Percentiles rank a stretch among this genome's conserved stretches.
phyloP scores from a whole-genome alignment of 345 rosid species.

The Litchi chinensis region DNA sequence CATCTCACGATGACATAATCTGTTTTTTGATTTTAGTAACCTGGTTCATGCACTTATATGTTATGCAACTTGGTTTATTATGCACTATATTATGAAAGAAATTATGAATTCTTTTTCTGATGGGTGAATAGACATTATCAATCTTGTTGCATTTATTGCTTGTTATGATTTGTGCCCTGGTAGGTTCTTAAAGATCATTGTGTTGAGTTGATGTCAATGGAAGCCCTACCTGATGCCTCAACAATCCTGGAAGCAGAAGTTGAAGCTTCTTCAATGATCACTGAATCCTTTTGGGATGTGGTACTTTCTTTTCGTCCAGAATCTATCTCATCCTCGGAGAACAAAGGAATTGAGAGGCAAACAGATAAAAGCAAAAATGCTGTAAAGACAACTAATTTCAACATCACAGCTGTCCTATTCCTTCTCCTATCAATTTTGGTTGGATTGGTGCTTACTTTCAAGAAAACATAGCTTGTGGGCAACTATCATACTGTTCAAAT shows the following conservation, averaged over 20 bases:
- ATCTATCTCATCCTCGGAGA: slow-evolving; percentile 29
- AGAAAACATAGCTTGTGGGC: slow-evolving; percentile 21
- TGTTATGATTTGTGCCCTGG: neutral
- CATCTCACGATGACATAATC: neutral
- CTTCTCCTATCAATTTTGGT: slow-evolving; percentile 54
- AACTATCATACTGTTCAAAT: neutral
- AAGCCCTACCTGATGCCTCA: slow-evolving; percentile 49
- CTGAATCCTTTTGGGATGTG: slow-evolving; percentile 72
- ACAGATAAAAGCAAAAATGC: slow-evolving; percentile 18
- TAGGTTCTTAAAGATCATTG: slow-evolving; percentile 88
- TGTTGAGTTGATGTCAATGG: slow-evolving; percentile 78
- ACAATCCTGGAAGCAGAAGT: slow-evolving; percentile 61
- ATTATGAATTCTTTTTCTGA: neutral
- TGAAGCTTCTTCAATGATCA: slow-evolving; percentile 42
- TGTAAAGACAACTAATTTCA: slow-evolving; percentile 22
- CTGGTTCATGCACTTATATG: neutral
- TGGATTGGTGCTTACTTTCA: slow-evolving; percentile 47
- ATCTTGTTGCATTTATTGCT: neutral
- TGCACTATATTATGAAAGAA: neutral
- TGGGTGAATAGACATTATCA: neutral
- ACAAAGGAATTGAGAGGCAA: slow-evolving; percentile 16
- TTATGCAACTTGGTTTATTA: neutral
- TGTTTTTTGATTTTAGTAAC: neutral
- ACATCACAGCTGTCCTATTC: slow-evolving; percentile 46
- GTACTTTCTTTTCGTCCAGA: slow-evolving; percentile 30